These are phyloP conservation scores for Pseudozyma tsukubaensis DNA, from an alignment of 1,284 basidiomycete species.

Conservation along the genomic window DNA sequence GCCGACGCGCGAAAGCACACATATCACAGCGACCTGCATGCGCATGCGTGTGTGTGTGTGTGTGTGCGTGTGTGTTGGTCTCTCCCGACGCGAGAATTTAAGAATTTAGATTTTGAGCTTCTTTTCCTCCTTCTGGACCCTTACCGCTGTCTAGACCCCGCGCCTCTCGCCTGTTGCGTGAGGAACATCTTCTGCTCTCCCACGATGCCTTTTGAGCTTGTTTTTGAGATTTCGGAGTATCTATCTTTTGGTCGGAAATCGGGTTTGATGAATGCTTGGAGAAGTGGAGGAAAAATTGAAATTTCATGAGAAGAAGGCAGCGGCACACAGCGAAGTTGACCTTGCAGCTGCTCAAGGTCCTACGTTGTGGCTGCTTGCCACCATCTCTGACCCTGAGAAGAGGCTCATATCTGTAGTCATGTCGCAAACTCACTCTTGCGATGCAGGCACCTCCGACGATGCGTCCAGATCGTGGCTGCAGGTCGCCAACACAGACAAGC, in stretches of 20 bases:
- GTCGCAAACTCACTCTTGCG: not conserved
- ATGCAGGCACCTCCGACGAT: slow-evolving; percentile 9
- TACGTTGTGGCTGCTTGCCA: not conserved
- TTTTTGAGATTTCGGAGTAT: no score
- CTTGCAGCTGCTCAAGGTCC: not conserved
- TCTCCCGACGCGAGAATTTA: slow-evolving; percentile 4
- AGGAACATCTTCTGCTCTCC: not conserved
- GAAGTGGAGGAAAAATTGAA: slow-evolving; percentile 11
- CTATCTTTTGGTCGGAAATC: not conserved
- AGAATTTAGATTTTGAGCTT: not conserved
- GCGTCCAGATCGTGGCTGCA: slow-evolving; percentile 24
- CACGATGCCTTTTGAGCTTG: no score
- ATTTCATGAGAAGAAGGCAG: not conserved
- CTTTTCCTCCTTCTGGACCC: not conserved
- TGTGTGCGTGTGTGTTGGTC: not conserved
- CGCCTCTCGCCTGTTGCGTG: not conserved
- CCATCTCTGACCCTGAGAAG: slow-evolving; percentile 1
- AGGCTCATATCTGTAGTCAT: not conserved
- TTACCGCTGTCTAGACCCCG: slow-evolving; percentile 3
- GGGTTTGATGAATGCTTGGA: not conserved
- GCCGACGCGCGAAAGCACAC: not conserved
- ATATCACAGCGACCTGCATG: not conserved
- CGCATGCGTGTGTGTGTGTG: slow-evolving; percentile 3
- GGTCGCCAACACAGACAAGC: slow-evolving; percentile 22
- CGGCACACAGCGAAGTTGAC: not conserved